A percentile compares a stretch with the other conserved stretches of the same genome.
phyloP scores from a whole-genome alignment of 306 rosid species.

The Lathyrus tuberosus region DNA sequence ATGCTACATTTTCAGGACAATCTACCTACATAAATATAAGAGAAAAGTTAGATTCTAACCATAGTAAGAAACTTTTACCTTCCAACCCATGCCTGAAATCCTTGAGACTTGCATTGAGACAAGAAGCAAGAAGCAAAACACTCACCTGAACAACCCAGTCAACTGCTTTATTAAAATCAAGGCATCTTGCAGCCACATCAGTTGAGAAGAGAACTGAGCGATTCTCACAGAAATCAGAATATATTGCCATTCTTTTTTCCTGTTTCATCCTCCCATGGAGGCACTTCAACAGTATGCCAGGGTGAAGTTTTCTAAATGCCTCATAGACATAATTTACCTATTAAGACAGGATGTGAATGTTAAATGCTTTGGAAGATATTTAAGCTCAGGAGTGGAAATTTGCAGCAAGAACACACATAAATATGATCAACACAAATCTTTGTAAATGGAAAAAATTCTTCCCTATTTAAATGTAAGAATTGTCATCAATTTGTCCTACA shows the following conservation, averaged over 20 bases:
- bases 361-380: constrained; percentile 25
- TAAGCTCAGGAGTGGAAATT: constrained; percentile 5
- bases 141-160: constrained; percentile 98
- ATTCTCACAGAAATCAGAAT: constrained; percentile 72
- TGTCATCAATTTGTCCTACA: not conserved
- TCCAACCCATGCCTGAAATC: not conserved
- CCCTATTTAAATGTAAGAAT: constrained; percentile 1
- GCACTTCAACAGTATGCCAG: constrained; percentile 87
- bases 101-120: not conserved
- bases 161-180: constrained; percentile 90
- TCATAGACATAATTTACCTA: constrained; percentile 85
- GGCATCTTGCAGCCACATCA: constrained; percentile 93
- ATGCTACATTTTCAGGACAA: constrained; percentile 86
- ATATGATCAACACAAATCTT: constrained; percentile 12
- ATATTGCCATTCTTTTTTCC: constrained; percentile 78
- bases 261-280: constrained; percentile 94
- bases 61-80: constrained; percentile 14
- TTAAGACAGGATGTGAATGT: constrained; percentile 22
- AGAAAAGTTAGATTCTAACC: constrained; percentile 23
- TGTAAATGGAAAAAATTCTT: not conserved
- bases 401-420: constrained; percentile 21
- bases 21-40: constrained; percentile 60
- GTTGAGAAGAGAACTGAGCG: constrained; percentile 86
- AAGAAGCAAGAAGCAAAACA: constrained; percentile 33
- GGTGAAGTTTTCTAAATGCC: constrained; percentile 87